phyloP scores from a whole-genome alignment of 23 red algal species.

The Gracilaria domingensis region DNA sequence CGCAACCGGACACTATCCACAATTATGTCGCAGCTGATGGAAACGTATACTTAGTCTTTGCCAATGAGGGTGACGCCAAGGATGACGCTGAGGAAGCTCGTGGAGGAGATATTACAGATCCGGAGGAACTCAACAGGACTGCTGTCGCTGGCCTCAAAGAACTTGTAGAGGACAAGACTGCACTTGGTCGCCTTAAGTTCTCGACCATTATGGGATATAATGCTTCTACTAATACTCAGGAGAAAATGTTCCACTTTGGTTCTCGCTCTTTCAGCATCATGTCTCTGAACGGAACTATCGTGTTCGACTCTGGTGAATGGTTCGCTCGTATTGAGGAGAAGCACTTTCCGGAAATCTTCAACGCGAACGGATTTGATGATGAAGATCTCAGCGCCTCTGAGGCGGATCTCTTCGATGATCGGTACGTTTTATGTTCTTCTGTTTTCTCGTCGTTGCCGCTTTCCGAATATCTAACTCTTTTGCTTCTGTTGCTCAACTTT shows the following conservation, averaged over 20 bases:
- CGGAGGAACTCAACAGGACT: constrained; percentile 51
- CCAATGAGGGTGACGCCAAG: constrained; percentile 84
- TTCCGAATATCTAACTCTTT: neutral
- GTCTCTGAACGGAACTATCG: constrained; percentile 47
- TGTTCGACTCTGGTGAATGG: constrained; percentile 83
- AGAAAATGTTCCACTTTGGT: constrained; percentile 78
- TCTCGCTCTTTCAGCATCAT: constrained; percentile 77
- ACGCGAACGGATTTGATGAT: constrained; percentile 64
- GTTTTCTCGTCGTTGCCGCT: neutral
- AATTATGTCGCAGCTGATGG: constrained; percentile 53
- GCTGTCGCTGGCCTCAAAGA: constrained; percentile 39
- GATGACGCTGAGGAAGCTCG: constrained; percentile 62
- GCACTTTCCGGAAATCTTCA: constrained; percentile 74
- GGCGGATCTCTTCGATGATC: constrained; percentile 59
- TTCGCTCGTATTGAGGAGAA: constrained; percentile 72
- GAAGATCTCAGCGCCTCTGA: constrained; percentile 34
- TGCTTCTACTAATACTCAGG: constrained; percentile 68
- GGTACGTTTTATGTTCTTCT: constrained; percentile 37
- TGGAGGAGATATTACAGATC: constrained; percentile 50
- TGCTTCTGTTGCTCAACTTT: neutral
- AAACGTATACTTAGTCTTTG: constrained; percentile 66
- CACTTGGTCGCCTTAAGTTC: constrained; percentile 71
- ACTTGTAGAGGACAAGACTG: constrained; percentile 49
- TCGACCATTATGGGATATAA: constrained; percentile 62
- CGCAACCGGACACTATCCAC: constrained; percentile 66